Evolutionary conservation across 495 filamentous ascomycete species (phyloP), one percentile per base, ranked within the genome.

Genomic region (Penicillium paxilli): DNA sequence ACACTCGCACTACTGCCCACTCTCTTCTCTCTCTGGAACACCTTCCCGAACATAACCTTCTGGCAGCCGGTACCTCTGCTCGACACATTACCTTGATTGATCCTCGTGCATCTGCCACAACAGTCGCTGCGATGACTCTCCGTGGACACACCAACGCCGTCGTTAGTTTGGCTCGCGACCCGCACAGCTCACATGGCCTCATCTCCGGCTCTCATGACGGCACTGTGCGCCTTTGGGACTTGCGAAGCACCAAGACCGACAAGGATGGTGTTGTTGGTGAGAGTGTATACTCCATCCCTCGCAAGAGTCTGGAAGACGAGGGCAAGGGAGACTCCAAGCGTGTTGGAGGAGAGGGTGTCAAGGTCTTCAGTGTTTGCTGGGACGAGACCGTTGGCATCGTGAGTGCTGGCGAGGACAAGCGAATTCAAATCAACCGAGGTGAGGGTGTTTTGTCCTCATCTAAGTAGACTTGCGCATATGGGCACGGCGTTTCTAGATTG

Each of bases 361-460:
- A 95, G 80, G 91, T 98, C 40, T 95, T 98, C 75, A 82, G 85
- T 16, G 90, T 98, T 5, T 83, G 77, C 60, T 98, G 94, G 94
- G 90, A 96, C 73, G 72, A 73, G 58, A 76, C 78, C 17, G 78
- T 95, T 37, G 94, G 94, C 7, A 96, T 98, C 68, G 87, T 97
- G 20, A 95, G 89, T 69, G 92, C 76, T 5, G 90, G 92, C 11
- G 92, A 96, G 81, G 94, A 98, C 69, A 92, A 89, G 75, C 82
- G 81, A 75, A 86, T 98, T 58, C 95, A 98, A 75, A 84, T 98
- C 53, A 96, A 98, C 74, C 76, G 80, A 47, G 87, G 87, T 22
- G 72, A 79, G 51, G 75, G 74, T 37, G 71, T 79, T 26, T 46
- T 78, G 58, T 73, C 71, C 52, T 68, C 71, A 8, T 51, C 47